Evolutionary conservation across 176 grass and related monocot species (phyloP).

Genomic region (Pontederia crassipes): DNA sequence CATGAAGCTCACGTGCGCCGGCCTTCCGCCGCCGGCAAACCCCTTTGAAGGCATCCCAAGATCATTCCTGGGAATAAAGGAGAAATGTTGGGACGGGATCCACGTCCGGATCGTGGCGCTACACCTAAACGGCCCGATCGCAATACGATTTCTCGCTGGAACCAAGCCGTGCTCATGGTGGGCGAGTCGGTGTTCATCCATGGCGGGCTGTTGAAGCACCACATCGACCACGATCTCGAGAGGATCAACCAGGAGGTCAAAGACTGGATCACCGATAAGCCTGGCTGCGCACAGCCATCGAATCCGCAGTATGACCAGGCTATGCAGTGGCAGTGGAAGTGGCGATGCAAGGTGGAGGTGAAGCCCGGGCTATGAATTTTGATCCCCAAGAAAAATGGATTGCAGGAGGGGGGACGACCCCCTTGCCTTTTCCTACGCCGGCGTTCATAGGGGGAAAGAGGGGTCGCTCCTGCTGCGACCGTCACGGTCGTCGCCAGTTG

Average conservation of each 20-base stretch:
- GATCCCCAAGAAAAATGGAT: conserved; percentile 47
- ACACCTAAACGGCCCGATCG: conserved; percentile 56
- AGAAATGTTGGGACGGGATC: conserved; percentile 73
- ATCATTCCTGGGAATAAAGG: conserved; percentile 51
- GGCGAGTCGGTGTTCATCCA: conserved; percentile 85
- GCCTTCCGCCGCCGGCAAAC: conserved; percentile 29
- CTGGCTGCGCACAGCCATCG: background rate
- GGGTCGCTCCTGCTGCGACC: no score
- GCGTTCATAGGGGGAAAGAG: no score
- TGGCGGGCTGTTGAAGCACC: conserved; percentile 64
- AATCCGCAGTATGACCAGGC: conserved; percentile 33
- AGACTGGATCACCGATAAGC: conserved; percentile 49
- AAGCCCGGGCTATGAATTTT: conserved; percentile 61
- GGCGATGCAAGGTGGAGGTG: conserved; percentile 20
- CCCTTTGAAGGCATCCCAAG: conserved; percentile 70
- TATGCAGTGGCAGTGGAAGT: conserved; percentile 13
- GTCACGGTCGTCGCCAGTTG: no score
- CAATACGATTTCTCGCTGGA: conserved; percentile 53
- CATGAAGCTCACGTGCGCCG: conserved; percentile 61
- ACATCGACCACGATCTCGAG: conserved; percentile 72
- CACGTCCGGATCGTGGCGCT: conserved; percentile 62
- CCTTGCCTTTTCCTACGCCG: no score
- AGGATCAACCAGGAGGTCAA: conserved; percentile 79
- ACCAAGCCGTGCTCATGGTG: conserved; percentile 61
- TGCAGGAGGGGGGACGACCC: no score